Base-by-base conservation (phyloP, 352 stramenopile genomes). In the Pythium graminicola region DNA sequence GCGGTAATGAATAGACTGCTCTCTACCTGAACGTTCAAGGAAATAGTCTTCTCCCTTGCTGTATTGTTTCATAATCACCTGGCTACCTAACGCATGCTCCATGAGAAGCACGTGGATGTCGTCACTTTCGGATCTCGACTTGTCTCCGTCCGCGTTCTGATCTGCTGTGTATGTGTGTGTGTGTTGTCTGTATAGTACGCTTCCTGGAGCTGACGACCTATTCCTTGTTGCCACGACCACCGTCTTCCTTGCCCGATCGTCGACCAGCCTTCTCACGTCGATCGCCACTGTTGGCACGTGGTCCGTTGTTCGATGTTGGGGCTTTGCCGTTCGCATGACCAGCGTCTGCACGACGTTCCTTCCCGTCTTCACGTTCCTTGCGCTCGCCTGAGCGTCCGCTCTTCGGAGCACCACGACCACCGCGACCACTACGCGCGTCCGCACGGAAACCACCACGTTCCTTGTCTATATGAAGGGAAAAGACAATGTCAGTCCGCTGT, bases 191-290 rank as follows among this genome's bases (percentile, higher is more conserved):
- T 58, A 58, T 67, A 59, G 28, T 62, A 54, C 56, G 40, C 45
- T 48, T 47, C 43, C 26, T 33, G 19, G 35, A 29, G 20, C 4
- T 23, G 4, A 48, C 31, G 9, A 36, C 51, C 68, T 85, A 85
- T 45, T 87, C 75, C 46, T 11, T 13, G 29, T 58, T 66, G 61
- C 60, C 55, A 55, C 60, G 60, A 33, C 61, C 76, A 35, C 61
- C 70, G 28, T 87, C 81, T 39, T 81, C 70, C 58, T 82, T 85
- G 17, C 76, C 76, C 42, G 78, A 73, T 65, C 81, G 78, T 59
- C 78, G 77, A 19, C 64, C 72, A 40, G 70, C 68, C 65, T 86
- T 89, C 33, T 85, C 73, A 38, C 80, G 80, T 44, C 70, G 73
- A 54, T 80, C 53, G 28, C 47, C 28, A 26, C 45, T 59, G 51